These are phyloP conservation scores for Elsinoe ampelina DNA, from an alignment of 2,329 filamentous ascomycete genomes.

Conservation along the genomic window DNA sequence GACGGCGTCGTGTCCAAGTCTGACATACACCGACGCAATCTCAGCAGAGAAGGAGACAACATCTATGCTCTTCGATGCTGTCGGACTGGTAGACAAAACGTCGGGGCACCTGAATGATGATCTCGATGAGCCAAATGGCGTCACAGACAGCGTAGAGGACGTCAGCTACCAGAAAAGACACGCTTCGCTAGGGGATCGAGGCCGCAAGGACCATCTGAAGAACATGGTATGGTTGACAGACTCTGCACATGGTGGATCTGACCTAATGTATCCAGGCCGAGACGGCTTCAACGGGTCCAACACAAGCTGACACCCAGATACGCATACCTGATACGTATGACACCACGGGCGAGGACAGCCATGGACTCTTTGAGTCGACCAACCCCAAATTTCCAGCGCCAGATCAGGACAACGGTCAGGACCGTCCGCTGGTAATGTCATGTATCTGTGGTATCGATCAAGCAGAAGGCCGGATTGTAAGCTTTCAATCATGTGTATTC, in stretches of 20 bases:
- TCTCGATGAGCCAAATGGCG: not conserved
- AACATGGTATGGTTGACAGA: not conserved
- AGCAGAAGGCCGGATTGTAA: not conserved
- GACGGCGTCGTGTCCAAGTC: not conserved
- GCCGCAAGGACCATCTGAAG: not conserved
- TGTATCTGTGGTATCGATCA: not conserved
- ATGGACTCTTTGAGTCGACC: not conserved
- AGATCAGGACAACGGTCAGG: not conserved
- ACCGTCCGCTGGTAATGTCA: not conserved
- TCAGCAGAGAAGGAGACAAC: not conserved
- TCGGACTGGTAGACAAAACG: not conserved
- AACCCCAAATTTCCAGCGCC: not conserved
- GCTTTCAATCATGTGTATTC: not conserved
- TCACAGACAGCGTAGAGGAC: not conserved
- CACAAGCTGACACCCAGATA: not conserved
- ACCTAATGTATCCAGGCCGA: not conserved
- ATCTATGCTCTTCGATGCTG: not conserved
- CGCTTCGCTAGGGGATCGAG: not conserved
- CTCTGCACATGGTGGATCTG: too few species aligned
- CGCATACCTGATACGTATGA: not conserved
- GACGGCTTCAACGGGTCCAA: not conserved
- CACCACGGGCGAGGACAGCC: not conserved
- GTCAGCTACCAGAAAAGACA: not conserved
- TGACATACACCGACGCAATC: not conserved
- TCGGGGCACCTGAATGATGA: not conserved